Evolutionary conservation across 768 basidiomycete genomes (phyloP), one percentile per base, ranked within the genome.

Genomic region (Hemileccinum rubropunctum): DNA sequence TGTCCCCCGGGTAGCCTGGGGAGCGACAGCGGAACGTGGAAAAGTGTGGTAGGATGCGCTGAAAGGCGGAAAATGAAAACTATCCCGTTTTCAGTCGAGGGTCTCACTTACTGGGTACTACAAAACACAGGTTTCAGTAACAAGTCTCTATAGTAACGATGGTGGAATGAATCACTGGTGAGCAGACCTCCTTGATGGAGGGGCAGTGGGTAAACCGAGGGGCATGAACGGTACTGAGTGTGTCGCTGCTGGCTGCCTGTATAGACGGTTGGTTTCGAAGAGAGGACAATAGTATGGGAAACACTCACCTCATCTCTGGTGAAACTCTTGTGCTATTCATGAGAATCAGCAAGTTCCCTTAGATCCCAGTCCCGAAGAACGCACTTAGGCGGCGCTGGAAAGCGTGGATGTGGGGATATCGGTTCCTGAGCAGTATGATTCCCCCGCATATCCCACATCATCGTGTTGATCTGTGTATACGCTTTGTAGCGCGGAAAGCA

Each of bases 401-500:
- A 59, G 30, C 36, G 50, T 13, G 55, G 48, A 42, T 32, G 40
- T 4, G 66, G 46, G 3, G 61, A 50, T 30, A 3, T 48, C 10
- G 34, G 51, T 34, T 60, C 55, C 47, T 57, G 55, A 11, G 43
- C 36, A 30, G 46, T 34, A 30, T 52, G 9, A 18, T 57, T 54
- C 2, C 57, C 66, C 5, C 58, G 56, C 43, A 53, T 3, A 27
- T 68, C 68, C 66, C 64, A 70, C 66, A 45, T 58, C 57, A 44
- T 53, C 18, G 63, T 20, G 26, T 68, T 66, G n/a, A 68, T 50
- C 36, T 70, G 62, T 6, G 61, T 70, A 21, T 70, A 70, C 38
- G 66, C 52, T 38, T 58, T 70, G 5, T 68, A 66, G 56, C 64
- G 68, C 11, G 66, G 68, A 40, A 68, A 70, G 45, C 50, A 64